Conservation (phyloP, 192 early-diverging fungal species). For the Gonapodya prolifera region DNA sequence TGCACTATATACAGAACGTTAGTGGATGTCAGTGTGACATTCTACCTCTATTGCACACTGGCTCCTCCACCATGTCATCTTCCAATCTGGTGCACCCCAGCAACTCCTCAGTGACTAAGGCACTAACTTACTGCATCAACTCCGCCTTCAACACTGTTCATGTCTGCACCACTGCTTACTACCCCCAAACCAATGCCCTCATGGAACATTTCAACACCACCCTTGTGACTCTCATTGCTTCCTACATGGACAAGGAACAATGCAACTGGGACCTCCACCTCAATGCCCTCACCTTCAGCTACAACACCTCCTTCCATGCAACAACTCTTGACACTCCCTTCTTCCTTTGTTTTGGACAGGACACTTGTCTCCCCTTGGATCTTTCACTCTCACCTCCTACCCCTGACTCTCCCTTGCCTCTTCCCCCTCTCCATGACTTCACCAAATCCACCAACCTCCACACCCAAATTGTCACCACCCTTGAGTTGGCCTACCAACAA, state of each 20-base stretch:
- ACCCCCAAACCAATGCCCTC: neutral
- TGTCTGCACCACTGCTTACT: neutral
- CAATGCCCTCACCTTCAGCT: neutral
- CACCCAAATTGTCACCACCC: neutral
- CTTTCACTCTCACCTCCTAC: neutral
- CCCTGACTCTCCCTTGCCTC: neutral
- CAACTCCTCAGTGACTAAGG: neutral
- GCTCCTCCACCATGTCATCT: neutral
- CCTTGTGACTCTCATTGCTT: neutral
- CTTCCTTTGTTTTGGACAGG: neutral
- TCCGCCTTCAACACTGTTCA: neutral
- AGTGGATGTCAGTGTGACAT: too few relatives aligned
- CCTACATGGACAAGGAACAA: neutral
- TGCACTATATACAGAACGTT: too few relatives aligned
- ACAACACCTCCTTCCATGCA: neutral
- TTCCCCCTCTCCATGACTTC: neutral
- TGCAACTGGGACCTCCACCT: neutral
- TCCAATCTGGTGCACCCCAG: neutral
- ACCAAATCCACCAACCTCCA: neutral
- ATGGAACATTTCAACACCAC: neutral
- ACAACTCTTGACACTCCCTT: neutral
- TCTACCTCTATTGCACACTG: neutral
- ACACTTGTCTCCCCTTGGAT: neutral
- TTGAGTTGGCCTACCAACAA: neutral
- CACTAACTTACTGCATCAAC: neutral